Evolutionary conservation across 2,329 filamentous ascomycete genomes (phyloP), one percentile per base, ranked within the genome.

Genomic region (Phialocephala sp.): DNA sequence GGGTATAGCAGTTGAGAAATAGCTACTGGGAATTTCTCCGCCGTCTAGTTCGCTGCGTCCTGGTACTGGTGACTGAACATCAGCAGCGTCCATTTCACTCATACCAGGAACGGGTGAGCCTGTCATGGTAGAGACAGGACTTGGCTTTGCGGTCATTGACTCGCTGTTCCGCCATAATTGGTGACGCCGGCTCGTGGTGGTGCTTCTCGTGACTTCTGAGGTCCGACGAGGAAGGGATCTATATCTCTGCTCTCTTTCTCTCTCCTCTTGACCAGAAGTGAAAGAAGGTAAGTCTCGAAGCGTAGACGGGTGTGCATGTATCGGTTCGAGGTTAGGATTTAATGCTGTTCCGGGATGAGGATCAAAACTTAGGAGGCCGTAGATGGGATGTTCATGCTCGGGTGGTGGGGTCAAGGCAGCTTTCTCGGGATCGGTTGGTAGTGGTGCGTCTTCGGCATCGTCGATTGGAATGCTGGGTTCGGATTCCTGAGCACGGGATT

Each of bases 301-400:
- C 5, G 58, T 18, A 12, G 20, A 4, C 6, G 65, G 66, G 4
- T 11, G 18, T n/a, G 50, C 54, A n/a, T 27, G 18, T 1, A 47
- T 55, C 36, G 62, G 66, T 57, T 56, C 62, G 14, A 43, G 56
- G n/a, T 59, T 36, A 15, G 56, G 57, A 8, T 63, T 54, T 4
- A 60, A 15, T n/a, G 52, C 60, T 35, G 45, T 55, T 52, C 57
- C 54, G 24, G 67, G 62, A 14, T 61, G 57, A 32, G 67, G 66
- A 27, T 32, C 27, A 60, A 50, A 59, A 62, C 66, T 9, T 8
- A 8, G 62, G 37, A 68, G n/a, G 24, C 50, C 50, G 24, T 54
- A 71, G n/a, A 64, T 68, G 22, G 71, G 67, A 35, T 71, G 69
- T 39, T 67, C 59, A 18, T 63, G 56, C 24, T 61, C 52, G 43